Percentiles rank a stretch among this genome's conserved stretches.
Conservation (phyloP, 2,329 filamentous ascomycete species). For the Alternaria conjuncta region DNA sequence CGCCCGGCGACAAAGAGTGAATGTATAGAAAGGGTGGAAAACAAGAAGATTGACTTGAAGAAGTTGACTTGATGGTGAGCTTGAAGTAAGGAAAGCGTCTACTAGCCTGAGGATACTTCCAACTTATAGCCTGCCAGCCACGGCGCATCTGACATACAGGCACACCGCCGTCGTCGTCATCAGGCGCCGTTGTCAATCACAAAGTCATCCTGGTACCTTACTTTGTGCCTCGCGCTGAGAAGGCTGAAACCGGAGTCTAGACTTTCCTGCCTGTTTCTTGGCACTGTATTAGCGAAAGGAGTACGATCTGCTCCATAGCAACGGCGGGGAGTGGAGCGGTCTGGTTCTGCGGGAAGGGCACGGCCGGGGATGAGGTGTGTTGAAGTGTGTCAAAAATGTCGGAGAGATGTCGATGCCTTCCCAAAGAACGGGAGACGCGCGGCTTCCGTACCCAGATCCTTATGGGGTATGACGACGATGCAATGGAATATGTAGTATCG, state of each 20-base stretch:
- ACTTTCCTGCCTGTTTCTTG: constrained; percentile 3
- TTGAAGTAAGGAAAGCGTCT: constrained; percentile 19
- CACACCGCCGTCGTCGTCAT: constrained; percentile 4
- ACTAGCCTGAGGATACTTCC: constrained; percentile 11
- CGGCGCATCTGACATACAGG: constrained; percentile 14
- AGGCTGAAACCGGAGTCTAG: constrained; percentile 44
- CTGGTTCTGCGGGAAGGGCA: constrained; percentile 19
- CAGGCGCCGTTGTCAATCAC: not conserved
- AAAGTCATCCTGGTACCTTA: not conserved
- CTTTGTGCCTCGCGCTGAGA: constrained; percentile 7
- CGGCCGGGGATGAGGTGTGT: constrained; percentile 17
- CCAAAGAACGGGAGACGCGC: constrained; percentile 18
- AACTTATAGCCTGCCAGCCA: constrained; percentile 29
- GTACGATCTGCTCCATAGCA: constrained; percentile 9
- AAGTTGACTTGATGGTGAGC: constrained; percentile 15
- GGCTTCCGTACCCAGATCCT: constrained; percentile 4
- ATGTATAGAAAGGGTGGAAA: constrained; percentile 23
- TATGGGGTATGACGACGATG: not conserved
- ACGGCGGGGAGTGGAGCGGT: constrained; percentile 15
- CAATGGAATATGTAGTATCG: not conserved
- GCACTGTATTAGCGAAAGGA: constrained; percentile 1
- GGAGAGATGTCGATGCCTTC: constrained; percentile 27
- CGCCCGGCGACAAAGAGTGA: constrained; percentile 44
- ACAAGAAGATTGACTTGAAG: constrained; percentile 21
- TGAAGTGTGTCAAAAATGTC: constrained; percentile 31